Base-by-base conservation (phyloP, 1,139 yeast species). In the Hemisphaericaspora xylanilytica region DNA sequence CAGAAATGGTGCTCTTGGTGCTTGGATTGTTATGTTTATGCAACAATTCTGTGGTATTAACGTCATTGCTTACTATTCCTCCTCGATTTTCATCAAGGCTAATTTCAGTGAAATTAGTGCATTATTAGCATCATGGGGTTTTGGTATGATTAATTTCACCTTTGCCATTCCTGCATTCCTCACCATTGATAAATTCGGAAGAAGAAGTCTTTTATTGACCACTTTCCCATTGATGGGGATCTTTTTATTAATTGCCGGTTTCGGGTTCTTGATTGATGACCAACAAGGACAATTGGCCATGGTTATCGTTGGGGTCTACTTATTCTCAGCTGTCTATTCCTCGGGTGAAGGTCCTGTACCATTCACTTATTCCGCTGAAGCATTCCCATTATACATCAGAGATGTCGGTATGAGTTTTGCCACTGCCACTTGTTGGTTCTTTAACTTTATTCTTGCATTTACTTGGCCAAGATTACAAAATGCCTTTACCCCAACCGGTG, bases 41-140 rank as follows among this genome's bases (percentile, higher is more conserved):
- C 96, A 88, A 67, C 96, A 88, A 59, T 85, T 88, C 67, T 87
- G 95, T 64, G 96, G 96, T 54, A 81, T 88, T 56, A 88, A 87
- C 54, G 94, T 86, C 39, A 86, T 88, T 63, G 94, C 95, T 14
- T 83, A 84, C 61, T 85, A 83, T 59, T 80, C 88, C 0, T 80
- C 89, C 0, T 72, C 85, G 10, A 86, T 87, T 46, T 87, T 87
- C 61, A 63, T 74, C 32, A 73, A 81, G 37, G 80, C 90, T 17
- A 82, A 84, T 28, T 83, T 83, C 58, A 62, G 77, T 22, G 78
- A 73, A 43, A 68, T 78, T 38, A 68, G 75, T 43, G 81, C 95
- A 0, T 63, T 87, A 54, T 63, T 84, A 48, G 95, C 95, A 0
- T 85, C 95, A 1, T 77, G 90, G 78, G 96, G 96, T 7, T 86